Conservation (phyloP, 768 basidiomycete species). For the Boletus reticulatus region DNA sequence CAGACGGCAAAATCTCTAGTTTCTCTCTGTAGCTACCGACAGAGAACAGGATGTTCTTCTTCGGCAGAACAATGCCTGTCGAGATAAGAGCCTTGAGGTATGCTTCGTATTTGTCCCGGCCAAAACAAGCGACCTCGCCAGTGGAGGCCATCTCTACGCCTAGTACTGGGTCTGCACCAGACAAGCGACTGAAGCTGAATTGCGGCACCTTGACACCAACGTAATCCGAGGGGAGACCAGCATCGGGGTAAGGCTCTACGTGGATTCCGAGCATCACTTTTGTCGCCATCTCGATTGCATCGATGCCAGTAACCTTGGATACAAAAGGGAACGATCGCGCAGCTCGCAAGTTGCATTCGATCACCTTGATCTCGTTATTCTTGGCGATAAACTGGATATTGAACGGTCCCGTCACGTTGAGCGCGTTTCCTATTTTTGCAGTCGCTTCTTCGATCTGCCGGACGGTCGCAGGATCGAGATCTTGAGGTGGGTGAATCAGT, state of each 20-base stretch:
- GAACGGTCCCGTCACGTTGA: constrained; percentile 98
- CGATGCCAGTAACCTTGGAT: constrained; percentile 95
- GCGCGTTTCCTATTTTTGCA: constrained; percentile 93
- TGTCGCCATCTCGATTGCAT: constrained; percentile 98
- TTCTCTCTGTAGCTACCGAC: constrained; percentile 98
- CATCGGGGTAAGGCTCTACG: constrained; percentile 86
- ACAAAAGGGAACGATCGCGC: constrained; percentile 99
- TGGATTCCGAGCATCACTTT: constrained; percentile 96
- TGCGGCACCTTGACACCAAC: constrained; percentile 99
- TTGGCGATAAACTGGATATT: constrained; percentile 99
- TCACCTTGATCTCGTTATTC: constrained; percentile 99
- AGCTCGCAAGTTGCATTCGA: constrained; percentile 97
- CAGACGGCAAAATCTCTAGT: constrained; percentile 90
- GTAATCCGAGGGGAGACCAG: constrained; percentile 85
- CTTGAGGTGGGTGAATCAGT: constrained; percentile 96
- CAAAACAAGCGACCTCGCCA: constrained; percentile 98
- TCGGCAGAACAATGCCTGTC: constrained; percentile 90
- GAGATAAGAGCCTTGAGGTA: constrained; percentile 97
- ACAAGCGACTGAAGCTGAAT: constrained; percentile 95
- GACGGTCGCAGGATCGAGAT: constrained; percentile 95
- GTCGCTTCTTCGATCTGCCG: constrained; percentile 96
- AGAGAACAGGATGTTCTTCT: constrained; percentile 97
- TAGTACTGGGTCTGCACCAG: constrained; percentile 95
- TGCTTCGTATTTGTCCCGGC: constrained; percentile 95
- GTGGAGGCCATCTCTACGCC: constrained; percentile 99